Evolutionary conservation across 2,329 filamentous ascomycete genomes (phyloP).

Genomic region (Aspergillus tubingensis): DNA sequence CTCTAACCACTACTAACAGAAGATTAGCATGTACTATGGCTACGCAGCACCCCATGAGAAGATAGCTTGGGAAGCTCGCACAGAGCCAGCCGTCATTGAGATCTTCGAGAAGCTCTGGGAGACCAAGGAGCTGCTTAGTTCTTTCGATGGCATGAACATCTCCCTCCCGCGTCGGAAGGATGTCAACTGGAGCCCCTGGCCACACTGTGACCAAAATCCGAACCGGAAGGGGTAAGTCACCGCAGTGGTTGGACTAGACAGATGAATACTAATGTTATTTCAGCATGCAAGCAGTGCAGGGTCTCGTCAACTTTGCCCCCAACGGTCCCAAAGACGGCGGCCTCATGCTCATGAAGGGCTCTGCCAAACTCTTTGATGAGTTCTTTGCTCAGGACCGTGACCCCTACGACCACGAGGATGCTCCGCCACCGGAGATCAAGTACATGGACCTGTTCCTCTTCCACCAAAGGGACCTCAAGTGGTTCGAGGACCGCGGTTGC

Average conservation of each 20-base stretch:
- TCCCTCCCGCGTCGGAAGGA: constrained; percentile 15
- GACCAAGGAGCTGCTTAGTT: constrained; percentile 51
- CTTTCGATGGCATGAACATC: constrained; percentile 53
- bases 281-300: constrained; percentile 35
- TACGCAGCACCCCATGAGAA: constrained; percentile 53
- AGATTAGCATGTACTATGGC: constrained; percentile 44
- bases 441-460: constrained; percentile 32
- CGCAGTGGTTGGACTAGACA: no score
- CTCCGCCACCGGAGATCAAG: constrained; percentile 9
- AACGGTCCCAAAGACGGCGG: constrained; percentile 42
- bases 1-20: no score
- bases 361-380: constrained; percentile 32
- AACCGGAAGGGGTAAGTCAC: background rate
- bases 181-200: constrained; percentile 46
- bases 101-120: constrained; percentile 51
- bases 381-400: constrained; percentile 22
- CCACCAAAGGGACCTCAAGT: constrained; percentile 31
- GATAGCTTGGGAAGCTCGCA: constrained; percentile 52
- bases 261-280: no score
- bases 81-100: constrained; percentile 49
- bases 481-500: constrained; percentile 34
- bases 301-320: constrained; percentile 49
- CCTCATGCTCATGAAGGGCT: constrained; percentile 37
- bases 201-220: constrained; percentile 50
- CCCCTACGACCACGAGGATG: background rate